phyloP scores from a whole-genome alignment of 108 stramenopile genomes.

The Cyclotella cryptica region DNA sequence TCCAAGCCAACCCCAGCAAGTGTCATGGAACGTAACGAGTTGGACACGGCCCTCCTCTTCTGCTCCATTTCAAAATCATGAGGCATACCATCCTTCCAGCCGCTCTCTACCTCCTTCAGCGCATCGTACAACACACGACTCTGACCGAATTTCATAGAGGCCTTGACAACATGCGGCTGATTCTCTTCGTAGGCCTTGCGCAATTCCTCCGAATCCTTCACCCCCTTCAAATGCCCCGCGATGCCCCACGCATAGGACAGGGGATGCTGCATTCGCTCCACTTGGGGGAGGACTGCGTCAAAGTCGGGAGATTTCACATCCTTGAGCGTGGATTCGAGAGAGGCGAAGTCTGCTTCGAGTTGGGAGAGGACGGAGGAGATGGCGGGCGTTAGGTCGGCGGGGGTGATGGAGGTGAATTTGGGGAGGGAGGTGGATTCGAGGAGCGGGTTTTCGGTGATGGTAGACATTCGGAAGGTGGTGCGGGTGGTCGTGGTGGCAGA shows the following conservation, averaged over 20 bases:
- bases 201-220: constrained; percentile 95
- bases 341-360: constrained; percentile 74
- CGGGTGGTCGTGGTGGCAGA: constrained; percentile 7
- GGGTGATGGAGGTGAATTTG: constrained; percentile 84
- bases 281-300: constrained; percentile 78
- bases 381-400: constrained; percentile 87
- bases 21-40: constrained; percentile 81
- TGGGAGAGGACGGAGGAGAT: constrained; percentile 67
- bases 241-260: constrained; percentile 94
- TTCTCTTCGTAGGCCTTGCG: constrained; percentile 91
- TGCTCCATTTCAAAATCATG: constrained; percentile 66
- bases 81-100: constrained; percentile 14
- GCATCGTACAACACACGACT: constrained; percentile 91
- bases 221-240: constrained; percentile 96
- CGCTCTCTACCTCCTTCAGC: constrained; percentile 11
- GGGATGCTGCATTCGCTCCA: constrained; percentile 81
- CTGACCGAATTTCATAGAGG: constrained; percentile 90
- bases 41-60: constrained; percentile 85
- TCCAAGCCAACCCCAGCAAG: constrained; percentile 94
- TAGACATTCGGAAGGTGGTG: constrained; percentile 16
- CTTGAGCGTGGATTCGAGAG: constrained; percentile 63
- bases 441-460: constrained; percentile 75
- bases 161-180: constrained; percentile 93
- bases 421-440: constrained; percentile 84
- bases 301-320: constrained; percentile 34